Conservation (phyloP, 2,329 filamentous ascomycete species). For the Pestalotiopsis sp. region DNA sequence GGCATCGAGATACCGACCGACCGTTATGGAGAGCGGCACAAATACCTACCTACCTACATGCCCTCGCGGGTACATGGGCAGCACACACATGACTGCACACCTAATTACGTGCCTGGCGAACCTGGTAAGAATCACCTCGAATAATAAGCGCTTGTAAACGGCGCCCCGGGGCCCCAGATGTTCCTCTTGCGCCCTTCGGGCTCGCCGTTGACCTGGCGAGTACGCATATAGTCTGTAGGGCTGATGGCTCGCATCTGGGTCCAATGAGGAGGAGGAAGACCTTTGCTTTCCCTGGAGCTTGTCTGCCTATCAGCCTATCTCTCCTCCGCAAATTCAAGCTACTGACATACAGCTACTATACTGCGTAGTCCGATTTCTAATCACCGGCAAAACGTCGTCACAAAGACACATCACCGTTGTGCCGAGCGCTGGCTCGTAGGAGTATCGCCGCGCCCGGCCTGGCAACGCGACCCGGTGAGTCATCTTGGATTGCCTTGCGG, state of each 20-base stretch:
- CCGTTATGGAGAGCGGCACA: not conserved
- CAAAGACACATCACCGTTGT: not conserved
- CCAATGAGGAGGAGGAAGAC: not conserved
- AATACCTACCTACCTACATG: too few species aligned
- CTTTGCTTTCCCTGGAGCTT: not conserved
- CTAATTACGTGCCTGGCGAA: too few species aligned
- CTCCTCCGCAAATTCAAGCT: too few species aligned
- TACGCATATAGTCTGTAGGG: conserved; percentile 6
- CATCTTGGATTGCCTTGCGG: not conserved
- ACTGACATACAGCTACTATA: not conserved
- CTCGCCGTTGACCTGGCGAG: conserved; percentile 7
- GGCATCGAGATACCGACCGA: not conserved
- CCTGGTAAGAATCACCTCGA: too few species aligned
- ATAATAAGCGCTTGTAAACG: too few species aligned
- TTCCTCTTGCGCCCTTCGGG: not conserved
- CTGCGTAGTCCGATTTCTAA: not conserved
- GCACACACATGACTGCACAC: too few species aligned
- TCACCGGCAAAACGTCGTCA: not conserved
- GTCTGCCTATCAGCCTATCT: not conserved
- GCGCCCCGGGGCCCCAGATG: not conserved
- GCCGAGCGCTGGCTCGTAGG: not conserved
- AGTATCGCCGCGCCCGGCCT: not conserved
- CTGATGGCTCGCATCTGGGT: conserved; percentile 3
- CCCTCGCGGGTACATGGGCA: too few species aligned
- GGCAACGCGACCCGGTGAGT: not conserved